A percentile compares a stretch with the other conserved stretches of the same genome.
These are phyloP conservation scores for Ophiostoma sp. DNA, from an alignment of 2,329 filamentous ascomycete genomes.

Conservation along the genomic window DNA sequence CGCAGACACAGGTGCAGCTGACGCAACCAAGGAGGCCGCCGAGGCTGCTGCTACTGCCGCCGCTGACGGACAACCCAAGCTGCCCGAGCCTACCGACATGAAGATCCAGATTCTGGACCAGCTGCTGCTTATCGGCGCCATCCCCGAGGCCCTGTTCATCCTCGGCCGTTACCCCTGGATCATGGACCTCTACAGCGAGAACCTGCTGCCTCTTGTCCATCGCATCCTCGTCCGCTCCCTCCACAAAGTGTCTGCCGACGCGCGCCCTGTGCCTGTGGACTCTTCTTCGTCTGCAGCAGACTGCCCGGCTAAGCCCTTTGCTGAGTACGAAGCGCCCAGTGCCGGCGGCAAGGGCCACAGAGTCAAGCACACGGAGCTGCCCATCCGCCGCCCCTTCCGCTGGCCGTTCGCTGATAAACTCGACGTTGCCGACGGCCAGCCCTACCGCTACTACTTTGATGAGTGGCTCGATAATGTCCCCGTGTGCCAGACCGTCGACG, in stretches of 20 bases:
- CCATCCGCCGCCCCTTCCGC: constrained; percentile 62
- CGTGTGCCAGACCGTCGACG: constrained; percentile 81
- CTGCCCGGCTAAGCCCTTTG: constrained; percentile 43
- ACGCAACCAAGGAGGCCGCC: constrained; percentile 59
- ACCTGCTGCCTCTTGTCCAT: constrained; percentile 69
- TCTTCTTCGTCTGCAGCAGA: constrained; percentile 25
- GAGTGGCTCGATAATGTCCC: constrained; percentile 95
- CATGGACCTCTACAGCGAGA: constrained; percentile 72
- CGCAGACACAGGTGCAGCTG: constrained; percentile 43
- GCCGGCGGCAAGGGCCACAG: constrained; percentile 47
- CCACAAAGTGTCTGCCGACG: constrained; percentile 60
- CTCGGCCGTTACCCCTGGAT: constrained; percentile 87
- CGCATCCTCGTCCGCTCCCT: constrained; percentile 80
- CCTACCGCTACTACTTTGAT: constrained; percentile 94
- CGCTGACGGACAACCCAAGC: constrained; percentile 35
- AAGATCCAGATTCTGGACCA: constrained; percentile 81
- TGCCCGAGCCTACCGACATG: constrained; percentile 39
- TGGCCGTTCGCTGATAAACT: constrained; percentile 80
- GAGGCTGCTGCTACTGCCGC: constrained; percentile 35
- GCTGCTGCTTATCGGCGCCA: constrained; percentile 80
- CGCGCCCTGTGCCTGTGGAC: constrained; percentile 35
- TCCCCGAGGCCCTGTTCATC: constrained; percentile 89
- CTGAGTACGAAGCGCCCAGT: constrained; percentile 58
- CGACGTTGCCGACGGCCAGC: constrained; percentile 68
- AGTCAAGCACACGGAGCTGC: constrained; percentile 55